These are phyloP conservation scores for Teratosphaeria viscida DNA, from an alignment of 2,329 filamentous ascomycete genomes.

Conservation along the genomic window DNA sequence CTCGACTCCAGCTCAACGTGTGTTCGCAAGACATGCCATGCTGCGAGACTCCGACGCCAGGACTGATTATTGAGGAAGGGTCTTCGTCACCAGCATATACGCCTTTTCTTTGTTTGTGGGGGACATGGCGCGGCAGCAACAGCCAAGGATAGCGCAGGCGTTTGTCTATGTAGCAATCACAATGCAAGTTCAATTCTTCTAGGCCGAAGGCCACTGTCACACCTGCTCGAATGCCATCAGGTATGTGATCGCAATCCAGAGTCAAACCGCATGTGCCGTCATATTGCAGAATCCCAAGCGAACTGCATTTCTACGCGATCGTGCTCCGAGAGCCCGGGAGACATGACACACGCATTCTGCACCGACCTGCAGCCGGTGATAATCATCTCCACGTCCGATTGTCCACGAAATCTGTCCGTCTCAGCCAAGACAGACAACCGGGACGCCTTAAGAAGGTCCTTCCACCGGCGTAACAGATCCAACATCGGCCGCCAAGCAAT, in stretches of 20 bases:
- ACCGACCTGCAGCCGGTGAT: background rate
- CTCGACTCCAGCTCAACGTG: background rate
- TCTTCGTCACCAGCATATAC: background rate
- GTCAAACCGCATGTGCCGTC: background rate
- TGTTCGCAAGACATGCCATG: background rate
- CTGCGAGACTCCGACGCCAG: background rate
- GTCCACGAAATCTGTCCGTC: background rate
- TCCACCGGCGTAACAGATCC: too few species aligned
- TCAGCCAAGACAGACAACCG: background rate
- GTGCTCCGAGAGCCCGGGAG: background rate
- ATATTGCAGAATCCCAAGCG: background rate
- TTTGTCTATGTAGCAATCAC: background rate
- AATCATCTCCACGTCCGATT: background rate
- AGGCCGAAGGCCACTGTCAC: background rate
- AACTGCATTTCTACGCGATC: background rate
- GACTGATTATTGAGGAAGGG: background rate
- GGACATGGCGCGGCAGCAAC: background rate
- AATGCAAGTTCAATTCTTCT: background rate
- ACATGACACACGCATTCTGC: background rate
- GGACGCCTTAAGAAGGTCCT: too few species aligned
- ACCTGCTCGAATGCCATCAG: background rate
- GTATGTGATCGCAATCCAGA: background rate
- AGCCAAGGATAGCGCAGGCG: background rate
- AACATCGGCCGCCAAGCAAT: too few species aligned
- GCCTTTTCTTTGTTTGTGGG: background rate